phyloP scores from a whole-genome alignment of 192 early-diverging fungal genomes.

The Dissophora ornata region DNA sequence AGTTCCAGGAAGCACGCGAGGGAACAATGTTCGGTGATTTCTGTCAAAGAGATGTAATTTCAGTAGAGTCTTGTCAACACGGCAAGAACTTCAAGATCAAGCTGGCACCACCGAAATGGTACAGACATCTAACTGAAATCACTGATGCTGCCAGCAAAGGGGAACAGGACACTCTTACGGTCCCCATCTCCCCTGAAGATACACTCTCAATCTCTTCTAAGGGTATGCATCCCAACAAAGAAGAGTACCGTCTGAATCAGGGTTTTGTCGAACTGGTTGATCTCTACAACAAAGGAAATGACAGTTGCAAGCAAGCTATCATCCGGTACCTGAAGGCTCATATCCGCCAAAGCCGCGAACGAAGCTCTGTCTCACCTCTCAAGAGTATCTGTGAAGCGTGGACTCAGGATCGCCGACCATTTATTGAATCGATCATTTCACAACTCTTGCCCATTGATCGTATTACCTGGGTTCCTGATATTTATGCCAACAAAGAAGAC shows the following conservation, averaged over 20 bases:
- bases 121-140: too few species aligned
- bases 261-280: not conserved
- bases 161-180: too few species aligned
- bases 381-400: not conserved
- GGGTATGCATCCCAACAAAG: too few species aligned
- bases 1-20: too few species aligned
- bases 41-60: too few species aligned
- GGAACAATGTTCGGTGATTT: too few species aligned
- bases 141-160: too few species aligned
- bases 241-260: not conserved
- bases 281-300: not conserved
- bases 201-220: too few species aligned
- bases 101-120: too few species aligned
- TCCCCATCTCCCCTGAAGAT: too few species aligned
- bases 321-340: not conserved
- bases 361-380: not conserved
- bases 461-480: constrained; percentile 23
- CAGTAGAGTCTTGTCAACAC: too few species aligned
- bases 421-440: not conserved
- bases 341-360: not conserved
- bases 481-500: not conserved
- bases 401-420: not conserved
- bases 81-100: too few species aligned
- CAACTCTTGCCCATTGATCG: not conserved
- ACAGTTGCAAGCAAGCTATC: not conserved